A percentile compares a stretch with the other conserved stretches of the same genome.
Conservation (phyloP, 148 eudicot genomes). For the Chenopodium berlandieri region DNA sequence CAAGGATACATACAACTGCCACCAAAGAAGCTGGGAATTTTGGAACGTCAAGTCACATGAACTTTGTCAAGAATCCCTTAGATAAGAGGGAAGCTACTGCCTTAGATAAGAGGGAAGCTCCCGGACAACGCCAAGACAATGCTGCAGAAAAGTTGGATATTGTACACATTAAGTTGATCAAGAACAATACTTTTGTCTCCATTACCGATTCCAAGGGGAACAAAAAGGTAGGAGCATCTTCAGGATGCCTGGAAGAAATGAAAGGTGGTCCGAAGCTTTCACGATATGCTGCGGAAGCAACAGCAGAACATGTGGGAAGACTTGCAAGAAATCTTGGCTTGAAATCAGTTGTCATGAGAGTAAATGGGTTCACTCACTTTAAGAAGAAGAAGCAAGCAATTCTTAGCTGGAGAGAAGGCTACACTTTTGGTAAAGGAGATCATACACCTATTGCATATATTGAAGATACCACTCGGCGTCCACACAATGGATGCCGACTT, state of each 20-base stretch:
- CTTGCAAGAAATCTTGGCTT: slow-evolving; percentile 55
- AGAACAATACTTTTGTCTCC: slow-evolving; percentile 78
- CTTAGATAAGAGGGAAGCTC: slow-evolving; percentile 14
- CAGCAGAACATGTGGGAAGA: slow-evolving; percentile 85
- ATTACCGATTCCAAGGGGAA: slow-evolving; percentile 84
- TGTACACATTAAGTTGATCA: slow-evolving; percentile 73
- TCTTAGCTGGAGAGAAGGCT: slow-evolving; percentile 78
- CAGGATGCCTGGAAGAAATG: slow-evolving; percentile 59
- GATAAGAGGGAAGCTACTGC: neutral
- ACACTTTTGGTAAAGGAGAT: slow-evolving; percentile 51
- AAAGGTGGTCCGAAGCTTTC: slow-evolving; percentile 65
- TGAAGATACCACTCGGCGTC: slow-evolving; percentile 83
- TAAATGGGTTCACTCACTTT: slow-evolving; percentile 73
- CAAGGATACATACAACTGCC: slow-evolving; percentile 49
- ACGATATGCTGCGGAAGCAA: slow-evolving; percentile 74
- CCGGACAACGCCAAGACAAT: neutral
- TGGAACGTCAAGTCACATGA: slow-evolving; percentile 24
- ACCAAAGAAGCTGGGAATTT: slow-evolving; percentile 40
- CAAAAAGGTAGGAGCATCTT: slow-evolving; percentile 59
- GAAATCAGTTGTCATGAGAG: slow-evolving; percentile 79
- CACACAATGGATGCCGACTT: slow-evolving; percentile 90
- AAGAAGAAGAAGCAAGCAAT: slow-evolving; percentile 87
- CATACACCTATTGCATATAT: slow-evolving; percentile 59
- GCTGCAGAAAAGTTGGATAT: slow-evolving; percentile 64
- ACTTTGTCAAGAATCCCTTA: slow-evolving; percentile 45